Percentiles rank a stretch among this genome's conserved stretches.
phyloP scores from a whole-genome alignment of 208 protist species.

The Spongospora subterranea region DNA sequence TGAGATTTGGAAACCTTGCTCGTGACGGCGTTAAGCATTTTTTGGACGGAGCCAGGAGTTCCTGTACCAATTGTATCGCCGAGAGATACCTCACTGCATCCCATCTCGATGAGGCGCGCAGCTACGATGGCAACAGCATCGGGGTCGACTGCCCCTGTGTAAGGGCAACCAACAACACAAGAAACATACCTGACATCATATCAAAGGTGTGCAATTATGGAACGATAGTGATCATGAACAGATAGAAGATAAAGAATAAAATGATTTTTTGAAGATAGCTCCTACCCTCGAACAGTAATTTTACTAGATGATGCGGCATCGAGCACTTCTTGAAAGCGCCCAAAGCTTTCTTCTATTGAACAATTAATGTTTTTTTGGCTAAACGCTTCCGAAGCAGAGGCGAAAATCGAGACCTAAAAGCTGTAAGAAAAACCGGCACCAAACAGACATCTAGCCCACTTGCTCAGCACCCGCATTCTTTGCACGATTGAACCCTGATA shows the following conservation, averaged over 20 bases:
- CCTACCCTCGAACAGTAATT: slow-evolving; percentile 76
- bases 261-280: background rate
- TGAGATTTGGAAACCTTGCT: slow-evolving; percentile 63
- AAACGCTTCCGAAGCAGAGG: slow-evolving; percentile 76
- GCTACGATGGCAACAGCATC: slow-evolving; percentile 69
- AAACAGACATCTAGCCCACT: background rate
- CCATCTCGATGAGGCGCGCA: slow-evolving; percentile 74
- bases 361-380: slow-evolving; percentile 78
- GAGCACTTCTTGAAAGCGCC: slow-evolving; percentile 71
- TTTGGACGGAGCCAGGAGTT: slow-evolving; percentile 70
- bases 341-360: slow-evolving; percentile 76
- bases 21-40: slow-evolving; percentile 69
- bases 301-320: slow-evolving; percentile 64
- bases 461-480: slow-evolving; percentile 64
- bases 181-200: slow-evolving; percentile 73
- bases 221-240: background rate
- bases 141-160: slow-evolving; percentile 73
- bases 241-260: background rate
- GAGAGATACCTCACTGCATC: slow-evolving; percentile 84
- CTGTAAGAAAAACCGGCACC: background rate
- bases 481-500: slow-evolving; percentile 74
- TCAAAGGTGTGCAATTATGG: background rate
- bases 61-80: slow-evolving; percentile 83
- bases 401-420: slow-evolving; percentile 73
- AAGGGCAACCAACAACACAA: slow-evolving; percentile 79